These are phyloP conservation scores for Stachybotrys echinatus DNA, from an alignment of 2,329 filamentous ascomycete species.

Conservation along the genomic window DNA sequence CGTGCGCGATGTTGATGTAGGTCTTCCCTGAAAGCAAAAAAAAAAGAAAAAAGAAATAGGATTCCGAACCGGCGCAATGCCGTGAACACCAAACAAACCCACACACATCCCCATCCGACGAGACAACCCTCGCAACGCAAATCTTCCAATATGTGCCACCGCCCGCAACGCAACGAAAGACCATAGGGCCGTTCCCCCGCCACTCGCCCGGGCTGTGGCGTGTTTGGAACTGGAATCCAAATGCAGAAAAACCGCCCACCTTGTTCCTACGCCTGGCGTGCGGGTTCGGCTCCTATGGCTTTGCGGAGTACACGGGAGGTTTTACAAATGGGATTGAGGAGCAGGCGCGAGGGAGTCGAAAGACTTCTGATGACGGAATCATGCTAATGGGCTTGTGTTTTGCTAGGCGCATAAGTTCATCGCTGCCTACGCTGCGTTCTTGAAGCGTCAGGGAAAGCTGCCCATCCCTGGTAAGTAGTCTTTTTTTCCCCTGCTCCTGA, in stretches of 20 bases:
- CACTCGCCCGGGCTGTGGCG: too few relatives aligned
- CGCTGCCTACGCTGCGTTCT: slow-evolving; percentile 76
- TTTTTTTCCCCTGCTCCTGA: not conserved
- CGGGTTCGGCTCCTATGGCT: slow-evolving; percentile 3
- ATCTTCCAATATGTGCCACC: too few relatives aligned
- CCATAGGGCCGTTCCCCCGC: too few relatives aligned
- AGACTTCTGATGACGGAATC: slow-evolving; percentile 71
- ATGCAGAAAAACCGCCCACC: slow-evolving; percentile 5
- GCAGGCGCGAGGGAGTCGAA: slow-evolving; percentile 69
- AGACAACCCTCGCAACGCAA: slow-evolving; percentile 12
- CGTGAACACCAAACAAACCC: slow-evolving; percentile 7
- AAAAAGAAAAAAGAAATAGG: too few relatives aligned
- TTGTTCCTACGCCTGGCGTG: slow-evolving; percentile 13
- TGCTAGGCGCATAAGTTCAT: slow-evolving; percentile 84
- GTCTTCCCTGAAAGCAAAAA: slow-evolving; percentile 32
- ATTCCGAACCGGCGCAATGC: too few relatives aligned
- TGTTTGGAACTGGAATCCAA: too few relatives aligned
- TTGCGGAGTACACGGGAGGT: slow-evolving; percentile 8
- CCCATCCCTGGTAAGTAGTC: slow-evolving; percentile 74
- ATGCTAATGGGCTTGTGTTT: slow-evolving; percentile 56
- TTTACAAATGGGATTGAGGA: slow-evolving; percentile 35
- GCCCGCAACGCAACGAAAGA: slow-evolving; percentile 12
- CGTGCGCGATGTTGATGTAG: slow-evolving; percentile 83
- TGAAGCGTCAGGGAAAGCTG: slow-evolving; percentile 93
- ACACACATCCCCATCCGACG: slow-evolving; percentile 1